Evolutionary conservation across 1,139 yeast species (phyloP), one percentile per base, ranked within the genome.

Genomic region (Pneumocystis wakefieldiae): DNA sequence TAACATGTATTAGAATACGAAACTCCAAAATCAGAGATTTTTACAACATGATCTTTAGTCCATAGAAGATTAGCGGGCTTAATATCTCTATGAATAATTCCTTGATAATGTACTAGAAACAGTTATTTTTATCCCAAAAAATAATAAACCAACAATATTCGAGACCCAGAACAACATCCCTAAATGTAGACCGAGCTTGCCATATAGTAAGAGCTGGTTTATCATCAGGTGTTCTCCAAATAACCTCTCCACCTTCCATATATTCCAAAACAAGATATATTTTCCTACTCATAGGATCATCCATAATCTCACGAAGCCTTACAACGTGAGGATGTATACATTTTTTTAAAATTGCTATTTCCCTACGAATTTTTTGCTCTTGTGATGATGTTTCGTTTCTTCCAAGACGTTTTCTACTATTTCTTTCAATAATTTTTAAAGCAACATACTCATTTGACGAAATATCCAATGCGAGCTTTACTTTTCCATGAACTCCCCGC

Each of bases 401-500:
- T 24, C 83, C 84, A 24, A 86, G 75, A 57, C 80, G 77, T 0
- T 87, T 88, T 62, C 81, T 80, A 15, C 85, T 83, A 65, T 82
- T 83, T 64, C 97, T 79, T 73, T 88, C 91, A 37, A 94, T 92
- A 64, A 94, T 87, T 72, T 94, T 94, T 65, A 94, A 91, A 0
- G 98, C 98, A 42, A 64, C 37, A 17, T 17, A 29, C 10, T 61
- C 61, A 53, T 37, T 41, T 37, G 15, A 19, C 8, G 14, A 29
- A 35, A 19, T 37, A 12, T 62, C 94, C 66, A 81, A 81, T 0
- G 96, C 98, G 32, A 94, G 78, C 73, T 92, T 94, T 59, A 94
- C 99, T 73, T 90, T 91, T 19, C 99, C 98, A 74, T 92, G 98
- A 73, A 92, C 97, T 14, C 99, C 99, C 61, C 88, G 80, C 3